Conservation (phyloP, 495 filamentous ascomycete genomes). For the Pyronema domesticum region DNA sequence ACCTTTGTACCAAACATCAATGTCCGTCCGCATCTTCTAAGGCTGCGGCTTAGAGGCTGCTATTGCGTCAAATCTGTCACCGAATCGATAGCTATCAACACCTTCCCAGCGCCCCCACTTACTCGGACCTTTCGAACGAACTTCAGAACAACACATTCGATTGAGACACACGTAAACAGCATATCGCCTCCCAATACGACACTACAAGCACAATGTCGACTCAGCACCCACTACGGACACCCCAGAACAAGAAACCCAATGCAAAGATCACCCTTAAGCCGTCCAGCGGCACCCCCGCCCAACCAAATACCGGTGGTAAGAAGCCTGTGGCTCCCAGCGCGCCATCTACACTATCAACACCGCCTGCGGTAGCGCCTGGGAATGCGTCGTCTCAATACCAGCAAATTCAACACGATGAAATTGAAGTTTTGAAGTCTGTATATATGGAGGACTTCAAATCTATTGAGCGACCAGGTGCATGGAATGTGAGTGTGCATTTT, state of each 20-base stretch:
- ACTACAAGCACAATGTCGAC: slow-evolving; percentile 10
- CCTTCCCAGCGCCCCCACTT: background rate
- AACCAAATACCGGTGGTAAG: slow-evolving; percentile 4
- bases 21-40: slow-evolving; percentile 23
- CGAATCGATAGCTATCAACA: slow-evolving; percentile 3
- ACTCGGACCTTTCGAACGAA: background rate
- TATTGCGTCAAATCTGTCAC: slow-evolving; percentile 6
- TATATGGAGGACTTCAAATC: slow-evolving; percentile 83
- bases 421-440: slow-evolving; percentile 72
- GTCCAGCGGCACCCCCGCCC: slow-evolving; percentile 9
- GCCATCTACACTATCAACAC: slow-evolving; percentile 27
- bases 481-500: slow-evolving; percentile 47
- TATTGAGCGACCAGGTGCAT: slow-evolving; percentile 48
- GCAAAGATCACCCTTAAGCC: slow-evolving; percentile 26
- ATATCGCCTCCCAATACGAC: background rate
- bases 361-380: slow-evolving; percentile 22
- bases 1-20: slow-evolving; percentile 3
- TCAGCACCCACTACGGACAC: slow-evolving; percentile 10
- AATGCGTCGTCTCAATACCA: slow-evolving; percentile 47
- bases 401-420: slow-evolving; percentile 71
- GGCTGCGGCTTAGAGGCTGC: slow-evolving; percentile 23
- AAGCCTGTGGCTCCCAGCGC: slow-evolving; percentile 19
- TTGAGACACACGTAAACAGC: background rate
- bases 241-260: slow-evolving; percentile 17
- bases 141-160: background rate